Percentiles rank a stretch among this genome's conserved stretches.
phyloP scores from a whole-genome alignment of 768 basidiomycete species.

The Coprinopsis sp. region DNA sequence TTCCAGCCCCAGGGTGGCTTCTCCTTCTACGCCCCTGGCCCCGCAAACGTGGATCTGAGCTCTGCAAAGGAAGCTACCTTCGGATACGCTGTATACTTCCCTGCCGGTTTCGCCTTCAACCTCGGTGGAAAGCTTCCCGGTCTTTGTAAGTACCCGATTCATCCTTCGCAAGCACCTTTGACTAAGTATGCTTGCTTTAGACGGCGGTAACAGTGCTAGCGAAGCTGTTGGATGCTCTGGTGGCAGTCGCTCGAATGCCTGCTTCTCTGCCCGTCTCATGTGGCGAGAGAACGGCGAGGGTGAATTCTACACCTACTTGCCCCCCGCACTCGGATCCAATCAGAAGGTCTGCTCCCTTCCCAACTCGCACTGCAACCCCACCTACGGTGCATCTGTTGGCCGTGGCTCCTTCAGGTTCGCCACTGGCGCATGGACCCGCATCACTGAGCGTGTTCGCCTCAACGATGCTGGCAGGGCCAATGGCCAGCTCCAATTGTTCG shows the following conservation, averaged over 20 bases:
- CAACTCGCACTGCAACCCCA: conserved; percentile 49
- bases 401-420: conserved; percentile 64
- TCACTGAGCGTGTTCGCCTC: conserved; percentile 65
- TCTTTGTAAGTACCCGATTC: conserved; percentile 44
- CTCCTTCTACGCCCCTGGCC: conserved; percentile 69
- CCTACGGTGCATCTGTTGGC: conserved; percentile 64
- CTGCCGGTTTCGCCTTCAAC: conserved; percentile 57
- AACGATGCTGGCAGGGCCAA: conserved; percentile 69
- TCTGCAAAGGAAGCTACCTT: conserved; percentile 65
- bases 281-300: conserved; percentile 57
- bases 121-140: conserved; percentile 73
- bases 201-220: conserved; percentile 49
- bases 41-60: conserved; percentile 44
- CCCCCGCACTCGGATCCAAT: conserved; percentile 35
- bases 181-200: conserved; percentile 22
- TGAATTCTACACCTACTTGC: conserved; percentile 71
- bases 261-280: conserved; percentile 69
- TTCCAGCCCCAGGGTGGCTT: conserved; percentile 51
- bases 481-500: conserved; percentile 67
- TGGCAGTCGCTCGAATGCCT: conserved; percentile 48
- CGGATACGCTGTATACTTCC: conserved; percentile 58
- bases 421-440: conserved; percentile 62
- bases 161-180: too few species aligned
- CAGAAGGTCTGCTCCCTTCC: conserved; percentile 47
- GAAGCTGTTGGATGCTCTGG: conserved; percentile 57